Base-by-base conservation (phyloP, 2,329 filamentous ascomycete genomes). In the Achaetomium macrosporum region DNA sequence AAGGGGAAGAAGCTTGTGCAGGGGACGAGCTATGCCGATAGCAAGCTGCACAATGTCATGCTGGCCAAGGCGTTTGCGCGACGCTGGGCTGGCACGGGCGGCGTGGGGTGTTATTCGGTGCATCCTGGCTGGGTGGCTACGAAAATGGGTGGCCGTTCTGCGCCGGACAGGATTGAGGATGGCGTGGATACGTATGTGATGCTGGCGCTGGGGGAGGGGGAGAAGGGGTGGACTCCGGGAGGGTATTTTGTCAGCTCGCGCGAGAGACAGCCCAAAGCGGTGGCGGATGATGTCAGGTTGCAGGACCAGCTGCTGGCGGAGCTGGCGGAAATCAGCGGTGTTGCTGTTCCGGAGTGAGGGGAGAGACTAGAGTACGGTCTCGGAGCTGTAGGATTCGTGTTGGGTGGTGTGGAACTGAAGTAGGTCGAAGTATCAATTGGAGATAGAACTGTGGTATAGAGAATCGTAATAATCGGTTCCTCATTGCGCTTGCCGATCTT, bases 111-210 rank as follows among this genome's bases (percentile, higher is more conserved):
- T 33, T 76, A 75, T 41, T 68, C 72, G 0, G 66, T 77, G 44
- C 72, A 78, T 60, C 77, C 78, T 0, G 77, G 77, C 1, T 81
- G 77, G 77, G 73, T 79, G 36, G 65, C 74, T 10, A 79, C 76
- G 0, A 79, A 79, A 64, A 77, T 79, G 73, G 76, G 76, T 9
- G 79, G 73, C 2, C 56, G 53, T 11, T 64, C 65, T 29, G 79
- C 79, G 0, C 65, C 76, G 0, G 77, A 72, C 0, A 71, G 71
- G 16, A 64, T 76, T n/a, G 68, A 76, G 33, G 69, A 69, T 31
- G 73, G 73, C 2, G 70, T 77, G 0, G 70, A 73, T 41, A 73
- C 73, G 1, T 76, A 78, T 61, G 71, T 63, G 2, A 71, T 73
- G 63, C 70, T 76, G 54, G 74, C 74, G 2, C 69, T 72, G 52